phyloP scores from a whole-genome alignment of 495 filamentous ascomycete species.

The Penicillium argentinense region DNA sequence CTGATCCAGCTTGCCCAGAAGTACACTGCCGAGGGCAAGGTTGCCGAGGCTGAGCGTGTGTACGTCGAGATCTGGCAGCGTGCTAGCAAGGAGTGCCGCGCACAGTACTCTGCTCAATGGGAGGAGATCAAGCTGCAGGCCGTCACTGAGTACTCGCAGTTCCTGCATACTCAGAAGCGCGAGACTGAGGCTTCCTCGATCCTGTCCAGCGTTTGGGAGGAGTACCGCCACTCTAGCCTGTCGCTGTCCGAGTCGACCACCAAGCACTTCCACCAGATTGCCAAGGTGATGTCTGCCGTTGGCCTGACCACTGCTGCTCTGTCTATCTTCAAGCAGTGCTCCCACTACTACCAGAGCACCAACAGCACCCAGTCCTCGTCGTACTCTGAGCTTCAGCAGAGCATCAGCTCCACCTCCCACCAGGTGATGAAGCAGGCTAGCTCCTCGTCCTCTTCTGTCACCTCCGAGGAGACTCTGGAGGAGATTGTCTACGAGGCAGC shows the following conservation, averaged over 20 bases:
- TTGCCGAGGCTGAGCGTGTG: slow-evolving; percentile 27
- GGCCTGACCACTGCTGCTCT: slow-evolving; percentile 31
- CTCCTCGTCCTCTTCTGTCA: slow-evolving; percentile 20
- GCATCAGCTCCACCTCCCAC: slow-evolving; percentile 18
- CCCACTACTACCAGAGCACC: slow-evolving; percentile 29
- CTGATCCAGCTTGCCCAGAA: slow-evolving; percentile 23
- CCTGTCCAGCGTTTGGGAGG: slow-evolving; percentile 37
- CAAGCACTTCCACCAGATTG: slow-evolving; percentile 32
- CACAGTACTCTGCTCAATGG: slow-evolving; percentile 29
- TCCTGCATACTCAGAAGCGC: slow-evolving; percentile 30
- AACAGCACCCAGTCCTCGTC: slow-evolving; percentile 27
- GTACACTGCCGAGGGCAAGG: slow-evolving; percentile 19
- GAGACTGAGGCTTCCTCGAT: slow-evolving; percentile 35
- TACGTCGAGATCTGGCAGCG: slow-evolving; percentile 42
- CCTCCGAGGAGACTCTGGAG: slow-evolving; percentile 30
- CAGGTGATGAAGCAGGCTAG: slow-evolving; percentile 30
- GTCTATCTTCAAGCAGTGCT: slow-evolving; percentile 34
- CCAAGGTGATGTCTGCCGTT: slow-evolving; percentile 35
- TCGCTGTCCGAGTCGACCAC: slow-evolving; percentile 24
- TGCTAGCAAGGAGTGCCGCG: slow-evolving; percentile 29
- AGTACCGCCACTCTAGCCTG: slow-evolving; percentile 27
- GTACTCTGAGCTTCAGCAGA: slow-evolving; percentile 32
- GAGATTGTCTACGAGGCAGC: slow-evolving; percentile 37
- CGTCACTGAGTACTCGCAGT: slow-evolving; percentile 30
- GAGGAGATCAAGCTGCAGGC: slow-evolving; percentile 32